Evolutionary conservation across 352 stramenopile genomes (phyloP).

Genomic region (Globisporangium megalacanthum): DNA sequence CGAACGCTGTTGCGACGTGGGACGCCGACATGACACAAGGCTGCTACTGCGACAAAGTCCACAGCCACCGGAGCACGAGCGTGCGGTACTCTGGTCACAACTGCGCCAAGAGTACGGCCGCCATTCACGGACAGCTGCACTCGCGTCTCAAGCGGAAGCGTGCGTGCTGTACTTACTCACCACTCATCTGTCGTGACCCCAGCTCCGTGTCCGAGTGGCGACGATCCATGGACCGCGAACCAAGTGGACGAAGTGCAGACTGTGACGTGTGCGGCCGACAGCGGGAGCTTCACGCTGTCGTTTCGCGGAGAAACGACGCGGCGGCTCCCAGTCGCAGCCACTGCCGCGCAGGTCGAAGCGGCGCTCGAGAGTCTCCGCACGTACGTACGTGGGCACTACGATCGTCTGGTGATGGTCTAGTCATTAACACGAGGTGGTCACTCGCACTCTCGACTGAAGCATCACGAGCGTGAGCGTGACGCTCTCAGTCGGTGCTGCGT

Average conservation of each 20-base stretch:
- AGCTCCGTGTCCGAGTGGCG: constrained; percentile 75
- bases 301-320: constrained; percentile 71
- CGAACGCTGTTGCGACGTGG: constrained; percentile 78
- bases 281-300: constrained; percentile 69
- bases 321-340: constrained; percentile 25
- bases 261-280: constrained; percentile 54
- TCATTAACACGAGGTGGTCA: background rate
- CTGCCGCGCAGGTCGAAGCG: constrained; percentile 19
- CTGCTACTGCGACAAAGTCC: constrained; percentile 85
- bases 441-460: constrained; percentile 14
- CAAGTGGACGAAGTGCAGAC: constrained; percentile 78
- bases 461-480: constrained; percentile 43
- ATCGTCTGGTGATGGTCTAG: background rate
- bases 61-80: constrained; percentile 35
- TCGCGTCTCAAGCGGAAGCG: background rate
- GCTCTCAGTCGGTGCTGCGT: constrained; percentile 24
- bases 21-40: constrained; percentile 82
- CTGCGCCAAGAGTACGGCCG: constrained; percentile 52
- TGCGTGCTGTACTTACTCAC: background rate
- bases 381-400: constrained; percentile 17
- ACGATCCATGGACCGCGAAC: constrained; percentile 81
- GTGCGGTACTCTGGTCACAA: constrained; percentile 69
- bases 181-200: background rate
- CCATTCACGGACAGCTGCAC: background rate
- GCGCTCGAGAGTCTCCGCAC: constrained; percentile 53